Evolutionary conservation across 768 basidiomycete species (phyloP).

Genomic region (Hirschioporus abietinus): DNA sequence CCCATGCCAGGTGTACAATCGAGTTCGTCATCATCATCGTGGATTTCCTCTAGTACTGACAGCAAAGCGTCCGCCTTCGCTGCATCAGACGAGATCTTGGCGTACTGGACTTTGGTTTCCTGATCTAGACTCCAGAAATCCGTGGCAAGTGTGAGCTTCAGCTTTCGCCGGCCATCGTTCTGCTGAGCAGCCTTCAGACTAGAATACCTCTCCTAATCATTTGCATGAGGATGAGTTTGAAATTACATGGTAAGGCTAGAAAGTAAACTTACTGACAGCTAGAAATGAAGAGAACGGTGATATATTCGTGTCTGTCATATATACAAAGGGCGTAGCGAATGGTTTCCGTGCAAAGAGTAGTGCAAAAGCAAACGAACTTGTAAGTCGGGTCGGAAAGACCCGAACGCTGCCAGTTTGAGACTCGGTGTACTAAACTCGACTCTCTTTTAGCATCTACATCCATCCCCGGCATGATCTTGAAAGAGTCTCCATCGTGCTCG

Average conservation of each 20-base stretch:
- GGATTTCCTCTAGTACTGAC: conserved; percentile 22
- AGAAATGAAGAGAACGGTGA: not conserved
- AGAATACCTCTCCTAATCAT: conserved; percentile 38
- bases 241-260: not conserved
- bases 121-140: conserved; percentile 38
- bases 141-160: conserved; percentile 47
- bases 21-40: conserved; percentile 48
- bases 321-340: too few relatives aligned
- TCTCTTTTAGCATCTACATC: not conserved
- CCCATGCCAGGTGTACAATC: conserved; percentile 48
- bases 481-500: not conserved
- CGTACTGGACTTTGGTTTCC: conserved; percentile 21
- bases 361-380: too few relatives aligned
- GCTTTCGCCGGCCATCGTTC: conserved; percentile 50
- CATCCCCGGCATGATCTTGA: not conserved
- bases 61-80: not conserved
- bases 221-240: conserved; percentile 5
- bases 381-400: too few relatives aligned
- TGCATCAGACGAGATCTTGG: not conserved
- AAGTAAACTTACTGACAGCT: not conserved
- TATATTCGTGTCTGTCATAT: not conserved
- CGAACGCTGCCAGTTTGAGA: too few relatives aligned
- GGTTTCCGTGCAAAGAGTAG: too few relatives aligned
- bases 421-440: too few relatives aligned
- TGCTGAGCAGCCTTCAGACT: conserved; percentile 40